Base-by-base conservation (phyloP, 768 basidiomycete species). In the Tricholoma sp. region DNA sequence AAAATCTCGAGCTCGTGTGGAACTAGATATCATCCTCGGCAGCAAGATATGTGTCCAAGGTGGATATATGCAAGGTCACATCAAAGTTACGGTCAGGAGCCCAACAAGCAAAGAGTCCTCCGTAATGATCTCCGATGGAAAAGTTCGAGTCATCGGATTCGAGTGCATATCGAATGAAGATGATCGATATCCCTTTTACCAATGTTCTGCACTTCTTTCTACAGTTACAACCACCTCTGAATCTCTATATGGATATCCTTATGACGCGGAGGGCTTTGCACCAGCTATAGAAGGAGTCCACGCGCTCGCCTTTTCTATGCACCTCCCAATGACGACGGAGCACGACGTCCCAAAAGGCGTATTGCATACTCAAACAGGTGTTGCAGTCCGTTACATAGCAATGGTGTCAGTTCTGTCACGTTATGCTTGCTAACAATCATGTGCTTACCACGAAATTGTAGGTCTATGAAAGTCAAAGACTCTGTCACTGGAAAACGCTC, bases 131-230 rank as follows among this genome's bases (percentile, higher is more conserved):
- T 84, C 84, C 37, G 84, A 79, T 36, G 90, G 85, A 4, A 95
- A 93, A 73, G 69, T 95, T 32, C 77, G 92, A 56, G 76, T 94
- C 18, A 79, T 95, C 52, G 93, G 94, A 4, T 94, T 93, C 66
- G 94, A 96, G 72, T 84, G 82, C 42, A 77, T 84, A 42, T 74
- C 80, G 0, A 73, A 78, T 47, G 74, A 80, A 54, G 76, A 79
- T 24, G 76, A 80, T n/a, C 76, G 86, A 13, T 84, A 89, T 66
- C 85, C 87, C 11, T 96, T 97, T 70, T 95, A 89, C 66, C 91
- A 93, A 62, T 81, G 80, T 66, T 83, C 86, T 6, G 73, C 78
- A 8, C 69, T 75, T 24, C 71, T 91, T 12, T 73, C 82, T 5
- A 70, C 73, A 17, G 74, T 82, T 33, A 76, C 76, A n/a, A 76